Percentiles rank a stretch among this genome's conserved stretches.
phyloP scores from a whole-genome alignment of 768 basidiomycete genomes.

The Lanmaoa rubissima region DNA sequence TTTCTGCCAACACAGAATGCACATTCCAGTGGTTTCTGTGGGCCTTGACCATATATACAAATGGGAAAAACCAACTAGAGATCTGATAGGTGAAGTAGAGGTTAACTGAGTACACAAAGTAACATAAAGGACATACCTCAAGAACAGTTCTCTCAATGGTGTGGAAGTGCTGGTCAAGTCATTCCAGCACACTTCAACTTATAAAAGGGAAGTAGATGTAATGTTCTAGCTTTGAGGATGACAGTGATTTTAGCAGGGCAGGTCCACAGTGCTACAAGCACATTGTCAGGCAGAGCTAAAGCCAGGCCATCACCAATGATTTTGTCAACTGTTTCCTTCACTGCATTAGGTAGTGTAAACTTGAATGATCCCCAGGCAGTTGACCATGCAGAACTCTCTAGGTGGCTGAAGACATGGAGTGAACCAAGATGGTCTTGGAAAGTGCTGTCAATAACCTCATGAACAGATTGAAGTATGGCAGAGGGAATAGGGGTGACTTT shows the following conservation, averaged over 20 bases:
- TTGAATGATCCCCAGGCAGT: neutral
- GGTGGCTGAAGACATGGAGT: neutral
- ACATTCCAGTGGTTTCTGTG: neutral
- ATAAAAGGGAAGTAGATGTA: neutral
- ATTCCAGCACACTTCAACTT: neutral
- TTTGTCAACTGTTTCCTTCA: neutral
- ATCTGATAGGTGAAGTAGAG: neutral
- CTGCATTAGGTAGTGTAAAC: neutral
- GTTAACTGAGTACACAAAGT: no score
- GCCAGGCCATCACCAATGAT: neutral
- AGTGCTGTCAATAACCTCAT: neutral
- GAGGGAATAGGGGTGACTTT: neutral
- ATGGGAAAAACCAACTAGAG: constrained; percentile 2
- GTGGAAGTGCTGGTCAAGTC: neutral
- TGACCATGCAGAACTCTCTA: neutral
- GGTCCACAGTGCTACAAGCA: neutral
- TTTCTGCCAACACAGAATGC: neutral
- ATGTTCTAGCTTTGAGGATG: neutral
- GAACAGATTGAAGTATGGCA: neutral
- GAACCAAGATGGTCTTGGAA: neutral
- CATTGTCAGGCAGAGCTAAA: neutral
- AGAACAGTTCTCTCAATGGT: neutral
- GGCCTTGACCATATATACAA: neutral
- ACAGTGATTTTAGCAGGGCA: neutral
- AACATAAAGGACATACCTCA: neutral